phyloP scores from a whole-genome alignment of 1,284 basidiomycete species.

The Ganoderma boninense region DNA sequence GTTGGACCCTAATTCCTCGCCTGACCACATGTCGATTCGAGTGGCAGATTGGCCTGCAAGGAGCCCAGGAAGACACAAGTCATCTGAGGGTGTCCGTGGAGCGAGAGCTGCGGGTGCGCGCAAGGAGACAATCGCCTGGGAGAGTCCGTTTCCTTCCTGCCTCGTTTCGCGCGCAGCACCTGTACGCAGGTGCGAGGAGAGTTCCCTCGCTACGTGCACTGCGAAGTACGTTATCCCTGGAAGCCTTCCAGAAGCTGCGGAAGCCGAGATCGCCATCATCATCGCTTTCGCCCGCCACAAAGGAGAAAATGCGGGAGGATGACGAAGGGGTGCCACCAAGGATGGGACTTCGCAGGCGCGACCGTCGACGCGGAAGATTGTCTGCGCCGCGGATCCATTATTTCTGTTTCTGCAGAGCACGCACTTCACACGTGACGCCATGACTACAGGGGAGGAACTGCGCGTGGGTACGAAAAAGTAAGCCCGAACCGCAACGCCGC shows the following conservation, averaged over 20 bases:
- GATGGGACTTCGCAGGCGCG: not conserved
- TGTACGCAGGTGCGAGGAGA: not conserved
- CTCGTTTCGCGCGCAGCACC: slow-evolving; percentile 16
- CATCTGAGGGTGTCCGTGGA: slow-evolving; percentile 28
- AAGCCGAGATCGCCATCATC: slow-evolving; percentile 16
- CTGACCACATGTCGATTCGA: not conserved
- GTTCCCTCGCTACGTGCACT: slow-evolving; percentile 25
- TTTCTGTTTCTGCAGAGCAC: not conserved
- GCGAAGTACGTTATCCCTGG: slow-evolving; percentile 3
- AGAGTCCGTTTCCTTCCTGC: slow-evolving; percentile 10
- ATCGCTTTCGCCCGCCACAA: slow-evolving; percentile 5
- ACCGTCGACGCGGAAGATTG: not conserved
- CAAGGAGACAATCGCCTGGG: not conserved
- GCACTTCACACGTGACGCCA: not conserved
- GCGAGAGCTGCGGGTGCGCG: slow-evolving; percentile 20
- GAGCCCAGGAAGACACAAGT: slow-evolving; percentile 17
- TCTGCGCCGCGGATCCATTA: not conserved
- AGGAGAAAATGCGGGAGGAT: not conserved
- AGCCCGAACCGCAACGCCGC: not conserved
- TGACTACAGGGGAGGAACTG: not conserved
- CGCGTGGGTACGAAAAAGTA: not conserved
- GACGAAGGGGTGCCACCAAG: not conserved
- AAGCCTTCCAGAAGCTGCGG: slow-evolving; percentile 8
- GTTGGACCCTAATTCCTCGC: not conserved
- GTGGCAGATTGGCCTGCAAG: slow-evolving; percentile 14